These are phyloP conservation scores for Entomortierella lignicola DNA, from an alignment of 192 early-diverging fungal genomes.

Conservation along the genomic window DNA sequence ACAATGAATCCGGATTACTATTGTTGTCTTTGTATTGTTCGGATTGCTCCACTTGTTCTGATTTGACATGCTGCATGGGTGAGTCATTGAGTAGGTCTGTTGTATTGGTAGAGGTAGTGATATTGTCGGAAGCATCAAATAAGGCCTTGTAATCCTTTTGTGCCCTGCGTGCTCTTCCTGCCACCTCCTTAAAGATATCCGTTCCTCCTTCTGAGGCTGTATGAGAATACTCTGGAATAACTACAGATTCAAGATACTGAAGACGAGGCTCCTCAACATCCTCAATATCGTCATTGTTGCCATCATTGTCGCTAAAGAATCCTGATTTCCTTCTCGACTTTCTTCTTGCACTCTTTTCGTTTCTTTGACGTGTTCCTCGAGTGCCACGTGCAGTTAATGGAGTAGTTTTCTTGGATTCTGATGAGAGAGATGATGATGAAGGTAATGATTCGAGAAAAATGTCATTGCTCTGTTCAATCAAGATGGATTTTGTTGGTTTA, in stretches of 20 bases:
- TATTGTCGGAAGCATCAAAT: not conserved
- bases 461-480: not conserved
- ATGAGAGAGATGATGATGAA: not conserved
- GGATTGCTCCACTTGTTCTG: not conserved
- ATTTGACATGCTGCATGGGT: not conserved
- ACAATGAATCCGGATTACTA: not conserved
- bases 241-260: not conserved
- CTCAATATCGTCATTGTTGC: not conserved
- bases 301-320: not conserved
- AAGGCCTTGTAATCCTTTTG: not conserved
- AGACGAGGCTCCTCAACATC: conserved; percentile 8
- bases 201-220: not conserved
- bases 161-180: not conserved
- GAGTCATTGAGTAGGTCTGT: not conserved
- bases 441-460: not conserved
- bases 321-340: not conserved
- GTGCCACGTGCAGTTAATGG: conserved; percentile 1
- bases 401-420: not conserved
- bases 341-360: not conserved
- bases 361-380: conserved; percentile 4
- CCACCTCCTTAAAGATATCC: not conserved
- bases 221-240: not conserved
- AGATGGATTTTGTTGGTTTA: not conserved
- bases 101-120: not conserved
- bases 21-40: not conserved